These are phyloP conservation scores for Euphorbia celastroides DNA, from an alignment of 441 rosid species.

Conservation along the genomic window DNA sequence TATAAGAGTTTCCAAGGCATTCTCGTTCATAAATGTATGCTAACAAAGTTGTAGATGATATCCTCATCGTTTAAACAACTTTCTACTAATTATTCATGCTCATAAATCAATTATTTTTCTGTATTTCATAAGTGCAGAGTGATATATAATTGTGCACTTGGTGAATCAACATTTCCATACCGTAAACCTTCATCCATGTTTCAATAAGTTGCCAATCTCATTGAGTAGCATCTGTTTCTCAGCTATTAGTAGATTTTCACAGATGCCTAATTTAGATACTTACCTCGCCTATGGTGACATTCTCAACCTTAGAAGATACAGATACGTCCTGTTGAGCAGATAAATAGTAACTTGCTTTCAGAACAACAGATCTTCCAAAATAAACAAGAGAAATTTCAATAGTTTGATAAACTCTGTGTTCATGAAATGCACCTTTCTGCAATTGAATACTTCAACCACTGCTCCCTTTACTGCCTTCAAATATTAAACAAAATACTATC, in stretches of 20 bases:
- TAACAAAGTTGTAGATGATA: neutral
- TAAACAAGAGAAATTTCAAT: neutral
- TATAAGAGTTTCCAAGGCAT: neutral
- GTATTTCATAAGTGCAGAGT: neutral
- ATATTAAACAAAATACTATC: neutral
- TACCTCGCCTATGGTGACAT: constrained; percentile 40
- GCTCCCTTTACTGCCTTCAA: constrained; percentile 48
- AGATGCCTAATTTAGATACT: neutral
- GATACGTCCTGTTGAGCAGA: constrained; percentile 36
- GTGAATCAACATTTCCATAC: neutral
- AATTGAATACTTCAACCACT: constrained; percentile 46
- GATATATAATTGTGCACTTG: neutral
- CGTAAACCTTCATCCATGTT: constrained; percentile 4
- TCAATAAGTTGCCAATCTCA: neutral
- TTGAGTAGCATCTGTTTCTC: neutral
- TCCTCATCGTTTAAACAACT: neutral
- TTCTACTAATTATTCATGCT: no score
- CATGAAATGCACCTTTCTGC: constrained; percentile 33
- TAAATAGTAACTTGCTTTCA: neutral
- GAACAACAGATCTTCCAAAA: neutral
- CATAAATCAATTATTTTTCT: no score
- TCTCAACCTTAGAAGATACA: constrained; percentile 37
- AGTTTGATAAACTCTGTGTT: constrained; percentile 4
- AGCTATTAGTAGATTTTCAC: neutral
- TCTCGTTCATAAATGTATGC: neutral